phyloP scores from a whole-genome alignment of 2,329 filamentous ascomycete genomes.

The Sporothrix luriei region DNA sequence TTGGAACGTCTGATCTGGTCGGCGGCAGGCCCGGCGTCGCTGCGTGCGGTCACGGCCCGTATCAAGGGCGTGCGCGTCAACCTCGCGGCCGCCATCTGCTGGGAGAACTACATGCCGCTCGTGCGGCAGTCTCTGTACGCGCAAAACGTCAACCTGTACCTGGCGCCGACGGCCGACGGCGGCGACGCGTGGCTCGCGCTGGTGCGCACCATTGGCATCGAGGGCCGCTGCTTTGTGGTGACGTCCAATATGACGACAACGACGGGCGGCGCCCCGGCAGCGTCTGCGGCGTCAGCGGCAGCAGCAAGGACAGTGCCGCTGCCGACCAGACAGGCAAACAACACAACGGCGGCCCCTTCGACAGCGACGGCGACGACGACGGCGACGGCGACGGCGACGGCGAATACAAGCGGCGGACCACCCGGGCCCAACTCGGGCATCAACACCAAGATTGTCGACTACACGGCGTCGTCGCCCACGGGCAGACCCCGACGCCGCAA shows the following conservation, averaged over 20 bases:
- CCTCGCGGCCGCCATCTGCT: constrained; percentile 86
- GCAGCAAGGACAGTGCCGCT: not conserved
- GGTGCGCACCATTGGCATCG: constrained; percentile 79
- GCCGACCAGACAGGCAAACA: constrained; percentile 3
- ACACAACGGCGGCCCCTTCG: not conserved
- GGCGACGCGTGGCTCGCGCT: constrained; percentile 79
- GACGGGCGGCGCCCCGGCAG: not conserved
- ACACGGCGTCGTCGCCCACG: not conserved
- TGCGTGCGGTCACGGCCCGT: constrained; percentile 75
- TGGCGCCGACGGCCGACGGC: constrained; percentile 85
- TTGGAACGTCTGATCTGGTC: constrained; percentile 86
- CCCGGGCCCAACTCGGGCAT: constrained; percentile 30
- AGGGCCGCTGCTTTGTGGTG: constrained; percentile 83
- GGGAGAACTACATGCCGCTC: constrained; percentile 96
- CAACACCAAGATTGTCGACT: constrained; percentile 33
- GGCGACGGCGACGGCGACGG: not conserved
- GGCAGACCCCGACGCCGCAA: constrained; percentile 24
- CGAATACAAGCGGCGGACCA: not conserved
- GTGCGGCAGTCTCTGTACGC: constrained; percentile 80
- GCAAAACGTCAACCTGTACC: constrained; percentile 89
- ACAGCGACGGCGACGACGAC: not conserved
- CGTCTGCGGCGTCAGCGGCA: not conserved
- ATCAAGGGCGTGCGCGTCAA: constrained; percentile 80
- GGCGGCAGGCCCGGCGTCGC: constrained; percentile 75
- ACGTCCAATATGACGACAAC: constrained; percentile 79